Conservation (phyloP, 1,139 yeast species). For the Citeromyces hawaiiensis region DNA sequence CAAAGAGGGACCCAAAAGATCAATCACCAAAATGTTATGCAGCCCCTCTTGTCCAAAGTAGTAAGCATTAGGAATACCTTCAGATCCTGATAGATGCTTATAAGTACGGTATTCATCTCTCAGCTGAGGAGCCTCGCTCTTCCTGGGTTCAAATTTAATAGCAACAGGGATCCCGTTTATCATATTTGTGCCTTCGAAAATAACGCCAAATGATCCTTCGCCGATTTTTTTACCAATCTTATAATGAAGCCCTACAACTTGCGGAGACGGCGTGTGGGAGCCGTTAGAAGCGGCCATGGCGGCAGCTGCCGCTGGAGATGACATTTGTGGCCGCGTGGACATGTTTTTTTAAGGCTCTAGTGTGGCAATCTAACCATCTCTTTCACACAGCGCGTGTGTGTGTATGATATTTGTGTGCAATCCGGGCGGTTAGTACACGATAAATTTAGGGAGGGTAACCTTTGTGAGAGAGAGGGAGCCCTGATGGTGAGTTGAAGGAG, state of each 20-base stretch:
- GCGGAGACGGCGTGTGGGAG: slow-evolving; percentile 24
- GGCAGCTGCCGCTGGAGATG: slow-evolving; percentile 1
- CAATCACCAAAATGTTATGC: slow-evolving; percentile 63
- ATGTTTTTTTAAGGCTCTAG: neutral
- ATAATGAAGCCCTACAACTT: slow-evolving; percentile 68
- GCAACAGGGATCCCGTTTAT: slow-evolving; percentile 68
- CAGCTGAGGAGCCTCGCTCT: slow-evolving; percentile 70
- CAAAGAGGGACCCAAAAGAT: slow-evolving; percentile 61
- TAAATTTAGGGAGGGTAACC: no score
- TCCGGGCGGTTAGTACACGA: no score
- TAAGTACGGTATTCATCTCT: slow-evolving; percentile 70
- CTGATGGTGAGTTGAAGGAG: no score
- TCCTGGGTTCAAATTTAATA: slow-evolving; percentile 68
- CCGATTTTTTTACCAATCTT: slow-evolving; percentile 76
- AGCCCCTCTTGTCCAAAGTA: slow-evolving; percentile 75
- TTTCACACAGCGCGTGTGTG: no score
- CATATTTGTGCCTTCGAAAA: slow-evolving; percentile 69
- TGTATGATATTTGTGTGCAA: no score
- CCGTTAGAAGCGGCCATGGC: slow-evolving; percentile 6
- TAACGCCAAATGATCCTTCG: slow-evolving; percentile 76
- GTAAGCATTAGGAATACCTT: slow-evolving; percentile 63
- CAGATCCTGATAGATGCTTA: slow-evolving; percentile 45
- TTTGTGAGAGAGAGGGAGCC: no score
- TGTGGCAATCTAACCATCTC: no score
- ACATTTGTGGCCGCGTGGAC: slow-evolving; percentile 1